These are phyloP conservation scores for Sarocladiaceae sp. DNA, from an alignment of 2,329 filamentous ascomycete species.

Conservation along the genomic window DNA sequence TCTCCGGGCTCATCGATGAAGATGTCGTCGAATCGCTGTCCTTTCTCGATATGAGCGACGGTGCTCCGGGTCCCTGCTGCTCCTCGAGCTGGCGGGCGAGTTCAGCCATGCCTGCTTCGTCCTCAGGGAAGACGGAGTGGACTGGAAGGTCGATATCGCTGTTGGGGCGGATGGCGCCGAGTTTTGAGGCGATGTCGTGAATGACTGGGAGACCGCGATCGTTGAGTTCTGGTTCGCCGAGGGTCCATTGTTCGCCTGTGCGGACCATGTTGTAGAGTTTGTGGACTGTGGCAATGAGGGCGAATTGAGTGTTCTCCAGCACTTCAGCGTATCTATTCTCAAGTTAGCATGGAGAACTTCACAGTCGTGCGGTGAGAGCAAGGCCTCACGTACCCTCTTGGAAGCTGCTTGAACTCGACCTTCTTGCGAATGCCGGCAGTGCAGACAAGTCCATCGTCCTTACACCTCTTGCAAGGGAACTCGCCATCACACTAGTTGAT, in stretches of 20 bases:
- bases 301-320: slow-evolving; percentile 61
- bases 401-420: slow-evolving; percentile 65
- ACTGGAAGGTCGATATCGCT: slow-evolving; percentile 56
- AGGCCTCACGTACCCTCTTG: slow-evolving; percentile 47
- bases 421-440: slow-evolving; percentile 61
- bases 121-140: slow-evolving; percentile 57
- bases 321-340: slow-evolving; percentile 57
- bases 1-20: slow-evolving; percentile 46
- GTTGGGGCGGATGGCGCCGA: slow-evolving; percentile 60
- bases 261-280: slow-evolving; percentile 63
- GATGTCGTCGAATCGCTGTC: slow-evolving; percentile 30
- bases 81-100: slow-evolving; percentile 51
- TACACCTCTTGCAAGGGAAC: slow-evolving; percentile 63
- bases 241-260: slow-evolving; percentile 53
- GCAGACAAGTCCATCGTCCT: slow-evolving; percentile 61
- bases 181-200: slow-evolving; percentile 60
- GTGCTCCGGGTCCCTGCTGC: slow-evolving; percentile 35
- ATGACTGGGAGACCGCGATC: slow-evolving; percentile 60
- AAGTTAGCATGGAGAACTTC: not conserved
- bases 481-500: slow-evolving; percentile 55
- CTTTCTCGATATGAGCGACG: slow-evolving; percentile 20
- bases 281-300: slow-evolving; percentile 60
- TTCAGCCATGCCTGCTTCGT: slow-evolving; percentile 53
- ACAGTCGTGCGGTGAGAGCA: not conserved
- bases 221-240: slow-evolving; percentile 61